A percentile compares a stretch with the other conserved stretches of the same genome.
Conservation (phyloP, 495 filamentous ascomycete genomes). For the Penicillium mononematosum region DNA sequence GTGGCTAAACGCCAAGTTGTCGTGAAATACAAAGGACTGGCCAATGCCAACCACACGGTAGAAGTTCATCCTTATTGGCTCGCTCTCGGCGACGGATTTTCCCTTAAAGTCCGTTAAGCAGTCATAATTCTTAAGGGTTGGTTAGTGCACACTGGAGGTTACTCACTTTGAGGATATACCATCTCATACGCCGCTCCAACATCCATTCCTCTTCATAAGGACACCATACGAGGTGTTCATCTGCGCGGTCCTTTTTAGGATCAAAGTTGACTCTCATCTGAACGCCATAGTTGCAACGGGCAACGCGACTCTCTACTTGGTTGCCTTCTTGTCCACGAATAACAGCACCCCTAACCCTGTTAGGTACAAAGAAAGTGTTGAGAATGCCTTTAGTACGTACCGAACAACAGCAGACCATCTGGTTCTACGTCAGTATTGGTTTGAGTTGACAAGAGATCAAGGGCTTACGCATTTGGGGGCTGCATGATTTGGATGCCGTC, state of each 20-base stretch:
- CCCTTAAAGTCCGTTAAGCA: not conserved
- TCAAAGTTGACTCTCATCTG: constrained; percentile 29
- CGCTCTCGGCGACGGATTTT: constrained; percentile 4
- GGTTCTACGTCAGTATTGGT: not conserved
- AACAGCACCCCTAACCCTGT: constrained; percentile 46
- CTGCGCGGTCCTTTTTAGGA: constrained; percentile 24
- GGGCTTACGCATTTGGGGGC: constrained; percentile 57
- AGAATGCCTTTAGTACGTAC: constrained; percentile 10
- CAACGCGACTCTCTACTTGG: constrained; percentile 48
- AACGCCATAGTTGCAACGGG: constrained; percentile 53
- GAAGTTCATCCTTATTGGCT: constrained; percentile 8
- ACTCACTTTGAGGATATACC: constrained; percentile 38
- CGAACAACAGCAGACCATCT: constrained; percentile 34
- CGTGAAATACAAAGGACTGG: not conserved
- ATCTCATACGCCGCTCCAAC: constrained; percentile 19
- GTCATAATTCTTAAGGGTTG: not conserved
- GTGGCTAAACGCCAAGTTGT: not conserved
- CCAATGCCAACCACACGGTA: not conserved
- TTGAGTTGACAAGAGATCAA: not conserved
- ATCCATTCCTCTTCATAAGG: constrained; percentile 25
- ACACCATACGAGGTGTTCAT: not conserved
- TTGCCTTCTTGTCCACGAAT: constrained; percentile 38
- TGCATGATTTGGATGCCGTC: constrained; percentile 55
- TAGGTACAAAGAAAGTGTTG: constrained; percentile 27
- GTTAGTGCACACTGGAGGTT: not conserved